These are phyloP conservation scores for Wakefieldia striispora DNA, from an alignment of 768 basidiomycete genomes.

Conservation along the genomic window DNA sequence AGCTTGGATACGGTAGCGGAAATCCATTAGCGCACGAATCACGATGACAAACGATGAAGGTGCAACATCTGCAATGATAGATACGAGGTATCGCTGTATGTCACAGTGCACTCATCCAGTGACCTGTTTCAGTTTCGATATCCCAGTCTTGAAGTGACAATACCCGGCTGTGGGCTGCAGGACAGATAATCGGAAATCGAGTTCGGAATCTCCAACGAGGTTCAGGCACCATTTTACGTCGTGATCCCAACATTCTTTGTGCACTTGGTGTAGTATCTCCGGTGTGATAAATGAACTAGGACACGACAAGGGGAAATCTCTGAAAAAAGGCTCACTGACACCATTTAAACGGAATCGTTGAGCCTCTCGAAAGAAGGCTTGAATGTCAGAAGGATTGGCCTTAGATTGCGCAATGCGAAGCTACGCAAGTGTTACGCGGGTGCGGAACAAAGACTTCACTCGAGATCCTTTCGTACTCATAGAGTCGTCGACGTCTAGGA, in stretches of 20 bases:
- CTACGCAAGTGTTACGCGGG: slow-evolving; percentile 30
- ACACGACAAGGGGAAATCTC: too few relatives aligned
- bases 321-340: too few relatives aligned
- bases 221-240: too few relatives aligned
- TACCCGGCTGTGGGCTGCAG: slow-evolving; percentile 21
- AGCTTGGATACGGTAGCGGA: slow-evolving; percentile 36
- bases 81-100: slow-evolving; percentile 35
- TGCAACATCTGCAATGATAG: slow-evolving; percentile 35
- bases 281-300: too few relatives aligned
- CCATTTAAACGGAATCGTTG: too few relatives aligned
- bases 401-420: slow-evolving; percentile 29
- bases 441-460: too few relatives aligned
- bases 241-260: too few relatives aligned
- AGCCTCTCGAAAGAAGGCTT: neutral
- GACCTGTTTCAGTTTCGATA: slow-evolving; percentile 41
- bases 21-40: slow-evolving; percentile 37
- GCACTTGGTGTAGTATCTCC: too few relatives aligned
- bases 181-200: slow-evolving; percentile 4
- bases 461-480: too few relatives aligned
- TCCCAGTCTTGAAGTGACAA: slow-evolving; percentile 37
- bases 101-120: slow-evolving; percentile 39
- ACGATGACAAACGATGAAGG: slow-evolving; percentile 29
- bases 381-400: too few relatives aligned
- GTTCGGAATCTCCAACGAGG: neutral
- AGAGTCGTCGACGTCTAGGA: too few relatives aligned